Percentiles rank a stretch among this genome's conserved stretches.
phyloP scores from a whole-genome alignment of 139 green algal species.

The Parachlorella kessleri region DNA sequence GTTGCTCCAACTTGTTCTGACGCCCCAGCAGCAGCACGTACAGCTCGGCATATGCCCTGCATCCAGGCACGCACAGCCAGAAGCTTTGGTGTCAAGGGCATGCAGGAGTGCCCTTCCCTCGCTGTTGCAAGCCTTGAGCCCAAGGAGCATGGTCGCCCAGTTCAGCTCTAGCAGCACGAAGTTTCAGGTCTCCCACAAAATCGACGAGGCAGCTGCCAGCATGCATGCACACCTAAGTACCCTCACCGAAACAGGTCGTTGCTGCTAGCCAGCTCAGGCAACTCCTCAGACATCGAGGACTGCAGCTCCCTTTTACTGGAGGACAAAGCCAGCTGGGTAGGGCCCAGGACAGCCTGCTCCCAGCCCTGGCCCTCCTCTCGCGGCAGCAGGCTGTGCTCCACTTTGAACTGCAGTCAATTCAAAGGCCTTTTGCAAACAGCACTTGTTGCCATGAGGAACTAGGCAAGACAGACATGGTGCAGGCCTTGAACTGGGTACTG shows the following conservation, averaged over 20 bases:
- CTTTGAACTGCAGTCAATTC: background rate
- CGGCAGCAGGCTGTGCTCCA: background rate
- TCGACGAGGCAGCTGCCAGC: too few species aligned
- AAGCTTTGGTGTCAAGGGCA: background rate
- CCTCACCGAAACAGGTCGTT: background rate
- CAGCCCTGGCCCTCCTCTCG: background rate
- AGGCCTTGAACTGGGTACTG: background rate
- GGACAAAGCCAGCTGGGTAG: background rate
- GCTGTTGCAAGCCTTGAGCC: background rate
- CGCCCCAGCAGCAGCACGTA: background rate
- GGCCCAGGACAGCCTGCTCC: background rate
- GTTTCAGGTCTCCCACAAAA: background rate
- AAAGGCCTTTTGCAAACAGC: too few species aligned
- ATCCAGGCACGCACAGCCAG: background rate
- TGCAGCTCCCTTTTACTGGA: background rate
- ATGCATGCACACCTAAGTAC: background rate
- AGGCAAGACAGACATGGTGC: background rate
- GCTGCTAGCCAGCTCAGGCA: background rate
- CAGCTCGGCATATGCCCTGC: background rate
- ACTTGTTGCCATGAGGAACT: background rate
- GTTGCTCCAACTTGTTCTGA: background rate
- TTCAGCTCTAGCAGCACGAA: background rate
- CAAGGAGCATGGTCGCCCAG: background rate
- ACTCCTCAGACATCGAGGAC: background rate
- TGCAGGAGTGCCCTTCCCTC: background rate